Percentiles rank a stretch among this genome's conserved stretches.
phyloP scores from a whole-genome alignment of 192 early-diverging fungal species.

The Umbelopsis sp. region DNA sequence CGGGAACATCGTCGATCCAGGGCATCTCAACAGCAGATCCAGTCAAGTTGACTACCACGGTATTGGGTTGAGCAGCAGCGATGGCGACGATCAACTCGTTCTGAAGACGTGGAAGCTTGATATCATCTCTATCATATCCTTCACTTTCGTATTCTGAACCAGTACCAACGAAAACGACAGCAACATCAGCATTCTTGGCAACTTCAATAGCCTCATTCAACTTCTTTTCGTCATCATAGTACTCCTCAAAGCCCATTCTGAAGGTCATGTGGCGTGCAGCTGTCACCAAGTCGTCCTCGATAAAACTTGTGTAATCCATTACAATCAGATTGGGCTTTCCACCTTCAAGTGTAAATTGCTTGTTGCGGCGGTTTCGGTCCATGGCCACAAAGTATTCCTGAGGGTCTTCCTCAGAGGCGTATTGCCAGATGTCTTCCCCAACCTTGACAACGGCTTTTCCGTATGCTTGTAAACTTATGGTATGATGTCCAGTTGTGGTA shows the following conservation, averaged over 20 bases:
- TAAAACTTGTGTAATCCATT: neutral
- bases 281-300: neutral
- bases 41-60: conserved; percentile 21
- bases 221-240: conserved; percentile 17
- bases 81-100: conserved; percentile 17
- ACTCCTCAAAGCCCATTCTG: conserved; percentile 5
- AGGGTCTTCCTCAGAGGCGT: neutral
- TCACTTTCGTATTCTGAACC: conserved; percentile 35
- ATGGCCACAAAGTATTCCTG: neutral
- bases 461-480: neutral
- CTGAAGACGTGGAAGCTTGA: conserved; percentile 12
- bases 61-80: conserved; percentile 1
- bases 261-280: neutral
- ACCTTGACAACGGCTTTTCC: neutral
- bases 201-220: conserved; percentile 5
- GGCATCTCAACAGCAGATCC: conserved; percentile 27
- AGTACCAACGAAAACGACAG: conserved; percentile 15
- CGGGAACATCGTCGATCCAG: conserved; percentile 28
- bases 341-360: neutral
- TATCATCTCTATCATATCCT: conserved; percentile 25
- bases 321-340: neutral
- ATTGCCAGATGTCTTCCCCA: neutral
- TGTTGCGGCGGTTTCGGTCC: neutral
- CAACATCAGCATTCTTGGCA: neutral
- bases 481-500: neutral